Percentiles rank a stretch among this genome's conserved stretches.
These are phyloP conservation scores for Leccinum subtestaceum DNA, from an alignment of 768 basidiomycete genomes.

Conservation along the genomic window DNA sequence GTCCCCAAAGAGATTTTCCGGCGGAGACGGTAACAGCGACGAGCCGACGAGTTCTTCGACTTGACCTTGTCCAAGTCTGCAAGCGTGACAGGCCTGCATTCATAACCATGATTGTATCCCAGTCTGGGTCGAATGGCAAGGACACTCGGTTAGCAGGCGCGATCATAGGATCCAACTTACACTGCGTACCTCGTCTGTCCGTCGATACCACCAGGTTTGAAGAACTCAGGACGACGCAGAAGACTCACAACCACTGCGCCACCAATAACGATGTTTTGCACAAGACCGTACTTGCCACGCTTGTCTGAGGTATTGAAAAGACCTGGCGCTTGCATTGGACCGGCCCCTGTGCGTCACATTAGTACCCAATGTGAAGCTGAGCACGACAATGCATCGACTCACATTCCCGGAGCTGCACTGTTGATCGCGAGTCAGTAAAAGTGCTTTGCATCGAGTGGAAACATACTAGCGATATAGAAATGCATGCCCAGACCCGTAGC, in stretches of 20 bases:
- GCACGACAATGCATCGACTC: background rate
- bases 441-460: background rate
- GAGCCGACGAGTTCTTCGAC: conserved; percentile 55
- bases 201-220: conserved; percentile 58
- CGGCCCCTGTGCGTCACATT: conserved; percentile 69
- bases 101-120: conserved; percentile 78
- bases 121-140: conserved; percentile 40
- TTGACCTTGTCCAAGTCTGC: conserved; percentile 75
- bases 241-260: conserved; percentile 77
- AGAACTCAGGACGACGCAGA: conserved; percentile 77
- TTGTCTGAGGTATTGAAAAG: conserved; percentile 60
- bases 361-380: background rate
- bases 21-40: conserved; percentile 26
- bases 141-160: background rate
- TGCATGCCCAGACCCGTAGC: conserved; percentile 86
- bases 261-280: conserved; percentile 83
- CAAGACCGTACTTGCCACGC: conserved; percentile 75
- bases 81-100: conserved; percentile 59
- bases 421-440: conserved; percentile 2
- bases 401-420: conserved; percentile 79
- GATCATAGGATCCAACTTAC: background rate
- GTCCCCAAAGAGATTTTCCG: background rate
- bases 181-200: conserved; percentile 56
- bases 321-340: conserved; percentile 77
- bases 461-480: conserved; percentile 77